phyloP scores from a whole-genome alignment of 2,329 filamentous ascomycete genomes.

The Trichoderma endophyticum region DNA sequence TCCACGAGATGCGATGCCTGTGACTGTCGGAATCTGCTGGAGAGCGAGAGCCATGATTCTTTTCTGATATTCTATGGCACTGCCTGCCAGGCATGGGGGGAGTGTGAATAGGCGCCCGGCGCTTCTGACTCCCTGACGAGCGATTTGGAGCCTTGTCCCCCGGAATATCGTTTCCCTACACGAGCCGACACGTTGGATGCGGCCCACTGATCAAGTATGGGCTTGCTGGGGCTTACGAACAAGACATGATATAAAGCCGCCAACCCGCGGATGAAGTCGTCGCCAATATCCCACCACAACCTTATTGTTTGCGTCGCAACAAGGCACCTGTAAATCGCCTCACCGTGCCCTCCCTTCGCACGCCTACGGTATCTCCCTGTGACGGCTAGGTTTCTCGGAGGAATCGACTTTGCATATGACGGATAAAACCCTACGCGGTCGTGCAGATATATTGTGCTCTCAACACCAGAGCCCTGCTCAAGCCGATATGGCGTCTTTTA shows the following conservation, averaged over 20 bases:
- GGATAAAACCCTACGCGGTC: background rate
- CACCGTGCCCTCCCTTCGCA: background rate
- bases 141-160: slow-evolving; percentile 9
- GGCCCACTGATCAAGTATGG: background rate
- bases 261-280: background rate
- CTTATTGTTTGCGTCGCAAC: background rate
- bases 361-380: background rate
- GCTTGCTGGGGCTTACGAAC: background rate
- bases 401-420: background rate
- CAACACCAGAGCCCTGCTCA: background rate
- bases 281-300: background rate
- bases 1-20: slow-evolving; percentile 1
- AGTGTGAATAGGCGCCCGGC: background rate
- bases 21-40: background rate
- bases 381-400: background rate
- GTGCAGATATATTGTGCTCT: background rate
- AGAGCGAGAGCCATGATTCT: background rate
- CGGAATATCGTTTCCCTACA: slow-evolving; percentile 4
- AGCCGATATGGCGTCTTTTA: background rate
- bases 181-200: slow-evolving; percentile 5
- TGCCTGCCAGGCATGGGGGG: background rate
- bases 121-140: slow-evolving; percentile 5
- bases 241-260: background rate
- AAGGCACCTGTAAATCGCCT: slow-evolving; percentile 3
- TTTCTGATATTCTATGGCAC: background rate